Base-by-base conservation (phyloP, 2,329 filamentous ascomycete genomes). In the Nannizzia gypsea region DNA sequence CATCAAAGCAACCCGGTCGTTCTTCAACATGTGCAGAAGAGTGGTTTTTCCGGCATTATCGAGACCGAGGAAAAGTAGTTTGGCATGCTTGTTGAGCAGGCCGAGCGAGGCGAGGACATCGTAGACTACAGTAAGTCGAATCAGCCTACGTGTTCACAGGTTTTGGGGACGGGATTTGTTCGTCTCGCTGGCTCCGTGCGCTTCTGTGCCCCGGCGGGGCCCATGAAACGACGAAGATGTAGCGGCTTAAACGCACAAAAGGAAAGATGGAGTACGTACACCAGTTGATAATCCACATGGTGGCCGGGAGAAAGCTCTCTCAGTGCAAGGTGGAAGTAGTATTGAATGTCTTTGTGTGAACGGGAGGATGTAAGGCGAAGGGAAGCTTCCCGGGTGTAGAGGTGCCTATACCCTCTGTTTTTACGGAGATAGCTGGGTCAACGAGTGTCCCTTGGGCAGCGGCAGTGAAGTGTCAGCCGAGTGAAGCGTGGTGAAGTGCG, bases 21-120 rank as follows among this genome's bases (percentile, higher is more conserved):
- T 96, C 88, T 96, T 96, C 76, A 96, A 77, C 90, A 96, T 95
- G 77, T 96, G 90, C 72, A 96, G 79, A 68, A 96, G 80, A 50
- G 90, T 95, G 59, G 90, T 96, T 82, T 96, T 95, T 77, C 90
- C 90, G 57, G 90, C 90, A 78, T 95, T 95, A 75, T 95, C 90
- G 64, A 96, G 86, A 68, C 90, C 90, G 65, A 96, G 84, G 79
- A 96, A 95, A 61, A 95, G 83, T 62, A 96, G 83, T 83, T 96
- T 96, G 70, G 90, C 90, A 76, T 95, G 89, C 83, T 96, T 96
- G 84, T 96, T 96, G 67, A 92, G 81, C 70, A 96, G 82, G 69
- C 90, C 90, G 64, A 96, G 82, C 66, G 85, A 89, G 70, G 90
- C 88, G 70, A 96, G 84, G 69, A 95, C 80, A 79, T 95, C 89